A percentile compares a stretch with the other conserved stretches of the same genome.
These are phyloP conservation scores for Nitzschia palea DNA, from an alignment of 108 stramenopile species.

Conservation along the genomic window DNA sequence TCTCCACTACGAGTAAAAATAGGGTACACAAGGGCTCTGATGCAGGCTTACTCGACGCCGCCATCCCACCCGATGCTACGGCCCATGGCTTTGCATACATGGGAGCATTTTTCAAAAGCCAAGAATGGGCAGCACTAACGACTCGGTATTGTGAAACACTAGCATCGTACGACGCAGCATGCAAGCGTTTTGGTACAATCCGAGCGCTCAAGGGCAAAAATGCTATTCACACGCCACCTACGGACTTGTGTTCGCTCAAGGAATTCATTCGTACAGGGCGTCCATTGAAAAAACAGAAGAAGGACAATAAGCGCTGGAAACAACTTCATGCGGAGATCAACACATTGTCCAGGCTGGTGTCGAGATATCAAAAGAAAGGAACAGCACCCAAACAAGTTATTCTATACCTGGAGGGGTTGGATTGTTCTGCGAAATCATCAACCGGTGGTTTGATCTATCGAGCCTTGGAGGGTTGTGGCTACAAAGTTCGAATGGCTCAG, in stretches of 20 bases:
- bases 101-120: slow-evolving; percentile 73
- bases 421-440: slow-evolving; percentile 71
- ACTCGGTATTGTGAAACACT: slow-evolving; percentile 49
- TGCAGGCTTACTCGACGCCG: slow-evolving; percentile 10
- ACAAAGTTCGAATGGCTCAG: slow-evolving; percentile 56
- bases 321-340: slow-evolving; percentile 34
- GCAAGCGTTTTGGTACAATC: slow-evolving; percentile 41
- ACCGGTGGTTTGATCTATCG: slow-evolving; percentile 63
- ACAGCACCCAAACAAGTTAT: slow-evolving; percentile 71
- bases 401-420: slow-evolving; percentile 77
- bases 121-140: slow-evolving; percentile 69
- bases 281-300: slow-evolving; percentile 31
- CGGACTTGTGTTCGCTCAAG: slow-evolving; percentile 58
- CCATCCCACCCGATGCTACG: slow-evolving; percentile 14
- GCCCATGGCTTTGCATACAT: slow-evolving; percentile 44
- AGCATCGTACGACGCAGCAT: slow-evolving; percentile 49
- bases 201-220: slow-evolving; percentile 20
- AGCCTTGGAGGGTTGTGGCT: slow-evolving; percentile 58
- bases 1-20: not conserved
- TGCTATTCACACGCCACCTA: slow-evolving; percentile 43
- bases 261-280: slow-evolving; percentile 47
- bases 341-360: slow-evolving; percentile 35
- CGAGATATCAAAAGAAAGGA: slow-evolving; percentile 31
- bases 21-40: not conserved
- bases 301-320: slow-evolving; percentile 39